Evolutionary conservation across 169 alveolate species (phyloP), one percentile per base, ranked within the genome.

Genomic region (Cystoisospora suis): DNA sequence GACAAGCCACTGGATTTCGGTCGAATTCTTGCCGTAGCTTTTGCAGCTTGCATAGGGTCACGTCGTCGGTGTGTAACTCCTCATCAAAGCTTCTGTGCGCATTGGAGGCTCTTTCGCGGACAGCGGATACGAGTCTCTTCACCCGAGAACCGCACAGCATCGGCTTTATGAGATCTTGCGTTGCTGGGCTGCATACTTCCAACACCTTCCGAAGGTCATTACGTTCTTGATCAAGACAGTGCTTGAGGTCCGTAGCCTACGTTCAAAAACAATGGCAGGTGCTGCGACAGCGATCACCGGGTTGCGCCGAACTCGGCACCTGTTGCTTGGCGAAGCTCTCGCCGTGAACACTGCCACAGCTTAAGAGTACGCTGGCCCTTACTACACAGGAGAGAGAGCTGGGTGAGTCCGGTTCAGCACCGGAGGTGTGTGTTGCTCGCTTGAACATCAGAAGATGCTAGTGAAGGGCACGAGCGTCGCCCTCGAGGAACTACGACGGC

Each of bases 61-160:
- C 7, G 38, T 29, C 36, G 27, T 32, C 83, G 47, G 47, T 17
- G 12, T 12, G 58, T 5, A 72, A 36, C 56, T 38, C 58, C 27
- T 38, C 56, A 0, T 42, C n/a, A 56, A 72, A 72, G 27, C n/a
- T 15, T 72, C 56, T 47, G 15, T 36, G 38, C 36, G 38, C 32
- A 9, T 9, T 6, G 17, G 47, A 32, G n/a, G 58, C 56, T 38
- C 56, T 34, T 9, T 72, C 40, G 3, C 47, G n/a, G 59, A 72
- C 47, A 15, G 58, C 23, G 7, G 5, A 27, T 47, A 72, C 59
- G 23, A 72, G 27, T 38, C 83, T 6, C 32, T 23, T 72, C 27
- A 72, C 83, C n/a, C 83, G 47, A 29, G 83, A 4, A 34, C 83
- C 44, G 56, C 83, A 32, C 27, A 38, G 83, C 58, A 72, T 72